phyloP scores from a whole-genome alignment of 768 basidiomycete genomes.

The Mycena haematopus region DNA sequence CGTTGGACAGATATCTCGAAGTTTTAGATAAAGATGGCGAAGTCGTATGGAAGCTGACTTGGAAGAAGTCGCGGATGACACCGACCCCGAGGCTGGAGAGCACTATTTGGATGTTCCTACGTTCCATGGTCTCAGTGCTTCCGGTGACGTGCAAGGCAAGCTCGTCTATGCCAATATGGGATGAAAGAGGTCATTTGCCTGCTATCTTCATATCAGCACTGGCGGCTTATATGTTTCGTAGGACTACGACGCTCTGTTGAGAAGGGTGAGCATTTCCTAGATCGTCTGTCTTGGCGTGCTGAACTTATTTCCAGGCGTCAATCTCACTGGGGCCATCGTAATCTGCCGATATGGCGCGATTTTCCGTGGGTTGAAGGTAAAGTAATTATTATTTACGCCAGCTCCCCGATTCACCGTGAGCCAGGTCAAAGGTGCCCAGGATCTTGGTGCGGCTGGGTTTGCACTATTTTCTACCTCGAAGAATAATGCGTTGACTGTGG shows the following conservation, averaged over 20 bases:
- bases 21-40: constrained; percentile 58
- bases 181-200: constrained; percentile 30
- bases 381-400: not conserved
- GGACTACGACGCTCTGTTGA: constrained; percentile 69
- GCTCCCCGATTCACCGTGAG: not conserved
- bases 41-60: constrained; percentile 65
- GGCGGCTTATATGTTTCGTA: constrained; percentile 5
- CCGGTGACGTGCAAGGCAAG: constrained; percentile 69
- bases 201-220: not conserved
- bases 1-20: constrained; percentile 61
- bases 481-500: not conserved
- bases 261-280: constrained; percentile 44
- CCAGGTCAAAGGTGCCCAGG: constrained; percentile 67
- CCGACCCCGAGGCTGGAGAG: constrained; percentile 67
- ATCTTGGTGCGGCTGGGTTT: constrained; percentile 62
- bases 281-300: not conserved
- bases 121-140: constrained; percentile 74
- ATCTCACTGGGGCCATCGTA: constrained; percentile 64
- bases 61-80: constrained; percentile 68
- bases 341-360: constrained; percentile 63
- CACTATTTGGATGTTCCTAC: constrained; percentile 62
- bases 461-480: not conserved
- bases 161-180: constrained; percentile 73
- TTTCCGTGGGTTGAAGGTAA: constrained; percentile 75
- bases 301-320: constrained; percentile 49